Evolutionary conservation across 2,329 filamentous ascomycete genomes (phyloP).

Genomic region (Kalmusia sp.): DNA sequence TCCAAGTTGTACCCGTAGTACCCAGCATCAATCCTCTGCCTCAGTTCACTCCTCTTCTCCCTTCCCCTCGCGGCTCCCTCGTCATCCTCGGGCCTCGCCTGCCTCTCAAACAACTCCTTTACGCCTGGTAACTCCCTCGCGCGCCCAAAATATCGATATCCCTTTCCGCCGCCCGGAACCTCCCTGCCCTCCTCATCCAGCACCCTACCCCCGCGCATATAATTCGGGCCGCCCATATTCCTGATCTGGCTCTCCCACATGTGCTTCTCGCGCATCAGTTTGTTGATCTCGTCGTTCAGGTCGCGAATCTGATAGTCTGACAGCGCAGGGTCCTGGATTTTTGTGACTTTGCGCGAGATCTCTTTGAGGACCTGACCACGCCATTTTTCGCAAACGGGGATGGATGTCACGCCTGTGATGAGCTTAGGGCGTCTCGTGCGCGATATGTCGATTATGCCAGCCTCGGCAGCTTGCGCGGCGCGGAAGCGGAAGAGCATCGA

Average conservation of each 20-base stretch:
- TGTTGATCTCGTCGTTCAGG: slow-evolving; percentile 99
- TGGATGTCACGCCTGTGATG: slow-evolving; percentile 84
- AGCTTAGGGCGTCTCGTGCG: slow-evolving; percentile 88
- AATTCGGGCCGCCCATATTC: slow-evolving; percentile 95
- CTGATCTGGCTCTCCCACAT: slow-evolving; percentile 98
- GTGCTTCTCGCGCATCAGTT: slow-evolving; percentile 98
- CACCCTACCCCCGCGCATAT: slow-evolving; percentile 74
- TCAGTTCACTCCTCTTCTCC: slow-evolving; percentile 72
- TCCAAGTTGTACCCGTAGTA: slow-evolving; percentile 96
- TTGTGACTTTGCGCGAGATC: slow-evolving; percentile 93
- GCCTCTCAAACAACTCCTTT: slow-evolving; percentile 73
- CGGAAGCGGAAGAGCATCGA: slow-evolving; percentile 99
- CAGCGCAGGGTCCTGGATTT: slow-evolving; percentile 90
- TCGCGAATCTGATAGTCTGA: slow-evolving; percentile 97
- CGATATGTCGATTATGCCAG: slow-evolving; percentile 93
- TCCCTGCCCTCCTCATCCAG: slow-evolving; percentile 64
- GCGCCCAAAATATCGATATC: slow-evolving; percentile 85
- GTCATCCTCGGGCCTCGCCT: slow-evolving; percentile 47
- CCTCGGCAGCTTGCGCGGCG: slow-evolving; percentile 92
- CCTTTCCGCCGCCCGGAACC: slow-evolving; percentile 75
- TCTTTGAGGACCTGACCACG: slow-evolving; percentile 97
- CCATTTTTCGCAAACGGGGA: slow-evolving; percentile 95
- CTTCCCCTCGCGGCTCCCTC: slow-evolving; percentile 67
- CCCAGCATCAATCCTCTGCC: slow-evolving; percentile 83
- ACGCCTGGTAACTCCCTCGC: slow-evolving; percentile 91